These are phyloP conservation scores for Nicotiana attenuata DNA, from an alignment of 257 asterid species.

Conservation along the genomic window DNA sequence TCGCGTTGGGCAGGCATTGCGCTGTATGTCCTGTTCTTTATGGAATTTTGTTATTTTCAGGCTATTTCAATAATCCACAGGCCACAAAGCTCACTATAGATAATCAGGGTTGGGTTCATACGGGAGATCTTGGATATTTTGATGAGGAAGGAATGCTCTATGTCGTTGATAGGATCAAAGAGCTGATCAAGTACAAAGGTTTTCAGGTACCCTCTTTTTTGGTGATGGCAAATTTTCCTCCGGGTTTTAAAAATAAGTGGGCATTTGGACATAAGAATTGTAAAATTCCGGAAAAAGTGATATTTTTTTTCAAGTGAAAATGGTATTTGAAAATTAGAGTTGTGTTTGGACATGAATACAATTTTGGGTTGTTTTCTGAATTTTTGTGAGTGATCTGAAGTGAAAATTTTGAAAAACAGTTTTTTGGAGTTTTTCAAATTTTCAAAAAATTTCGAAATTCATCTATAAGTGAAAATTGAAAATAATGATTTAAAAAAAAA, in stretches of 20 bases:
- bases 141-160: conserved; percentile 74
- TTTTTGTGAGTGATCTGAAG: no score
- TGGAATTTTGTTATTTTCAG: conserved; percentile 27
- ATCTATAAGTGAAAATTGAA: no score
- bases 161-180: conserved; percentile 92
- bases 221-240: background rate
- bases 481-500: no score
- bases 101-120: conserved; percentile 90
- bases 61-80: conserved; percentile 71
- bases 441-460: no score
- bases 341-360: no score
- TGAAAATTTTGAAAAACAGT: no score
- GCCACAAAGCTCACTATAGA: conserved; percentile 86
- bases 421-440: no score
- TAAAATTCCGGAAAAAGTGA: no score
- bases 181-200: conserved; percentile 92
- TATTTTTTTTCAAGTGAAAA: no score
- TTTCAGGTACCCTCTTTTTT: conserved; percentile 52
- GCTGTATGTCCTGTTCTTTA: background rate
- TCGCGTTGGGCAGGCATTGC: background rate
- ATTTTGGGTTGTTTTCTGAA: no score
- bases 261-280: no score
- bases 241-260: background rate
- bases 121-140: conserved; percentile 96
- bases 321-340: no score